Conservation (phyloP, 2,329 filamentous ascomycete species). For the Teratosphaeria nubilosa region DNA sequence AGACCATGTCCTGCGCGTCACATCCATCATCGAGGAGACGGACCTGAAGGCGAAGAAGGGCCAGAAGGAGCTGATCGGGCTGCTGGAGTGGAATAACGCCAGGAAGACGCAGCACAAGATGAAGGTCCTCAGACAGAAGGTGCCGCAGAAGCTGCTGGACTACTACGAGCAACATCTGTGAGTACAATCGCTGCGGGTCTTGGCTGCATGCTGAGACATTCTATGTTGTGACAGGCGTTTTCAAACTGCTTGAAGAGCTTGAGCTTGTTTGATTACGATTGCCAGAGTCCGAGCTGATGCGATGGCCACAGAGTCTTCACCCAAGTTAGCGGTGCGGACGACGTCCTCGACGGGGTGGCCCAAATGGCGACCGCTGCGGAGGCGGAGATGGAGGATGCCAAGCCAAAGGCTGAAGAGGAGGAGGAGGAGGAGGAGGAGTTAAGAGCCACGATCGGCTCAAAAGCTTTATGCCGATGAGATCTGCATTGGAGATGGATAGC, state of each 20-base stretch:
- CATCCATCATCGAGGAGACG: conserved; percentile 57
- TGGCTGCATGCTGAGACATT: neutral
- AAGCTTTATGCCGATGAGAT: too few species aligned
- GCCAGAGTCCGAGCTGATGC: neutral
- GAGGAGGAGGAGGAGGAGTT: neutral
- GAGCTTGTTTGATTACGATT: neutral
- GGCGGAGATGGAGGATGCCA: neutral
- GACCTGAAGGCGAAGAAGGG: conserved; percentile 15
- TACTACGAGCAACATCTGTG: conserved; percentile 31
- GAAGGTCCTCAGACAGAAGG: conserved; percentile 59
- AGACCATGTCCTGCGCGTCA: conserved; percentile 57
- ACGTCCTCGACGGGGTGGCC: neutral
- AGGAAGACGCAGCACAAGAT: conserved; percentile 63
- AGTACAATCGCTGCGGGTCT: conserved; percentile 10
- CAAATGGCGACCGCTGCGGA: neutral
- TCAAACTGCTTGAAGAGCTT: neutral
- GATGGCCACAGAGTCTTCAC: neutral
- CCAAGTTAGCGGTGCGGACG: neutral
- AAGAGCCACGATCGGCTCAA: neutral
- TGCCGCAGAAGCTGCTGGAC: conserved; percentile 54
- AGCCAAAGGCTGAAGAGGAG: neutral
- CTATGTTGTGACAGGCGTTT: neutral
- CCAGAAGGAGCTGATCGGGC: conserved; percentile 52
- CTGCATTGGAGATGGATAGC: too few species aligned
- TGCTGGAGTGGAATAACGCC: conserved; percentile 63